phyloP scores from a whole-genome alignment of 768 basidiomycete species.

The Chalciporus chontae region DNA sequence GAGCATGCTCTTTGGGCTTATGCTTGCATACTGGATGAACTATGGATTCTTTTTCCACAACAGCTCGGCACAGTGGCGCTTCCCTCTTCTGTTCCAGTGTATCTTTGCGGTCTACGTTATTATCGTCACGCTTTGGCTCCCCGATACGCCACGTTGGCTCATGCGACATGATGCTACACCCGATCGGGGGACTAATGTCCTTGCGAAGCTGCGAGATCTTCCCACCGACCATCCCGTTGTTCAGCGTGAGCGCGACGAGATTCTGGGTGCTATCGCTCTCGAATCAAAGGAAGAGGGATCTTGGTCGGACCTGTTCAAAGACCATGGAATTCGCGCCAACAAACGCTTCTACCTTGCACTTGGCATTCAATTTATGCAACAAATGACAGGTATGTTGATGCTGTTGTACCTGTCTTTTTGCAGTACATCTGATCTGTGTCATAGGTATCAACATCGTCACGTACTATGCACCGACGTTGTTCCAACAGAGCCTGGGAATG shows the following conservation, averaged over 20 bases:
- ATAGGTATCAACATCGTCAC: conserved; percentile 9
- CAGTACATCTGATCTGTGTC: background rate
- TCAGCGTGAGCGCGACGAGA: conserved; percentile 1
- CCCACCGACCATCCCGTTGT: background rate
- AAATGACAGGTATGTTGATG: conserved; percentile 5
- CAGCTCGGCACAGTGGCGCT: conserved; percentile 11
- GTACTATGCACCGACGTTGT: conserved; percentile 8
- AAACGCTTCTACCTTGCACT: conserved; percentile 8
- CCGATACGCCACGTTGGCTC: conserved; percentile 6
- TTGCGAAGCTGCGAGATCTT: conserved; percentile 1
- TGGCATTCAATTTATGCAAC: conserved; percentile 11
- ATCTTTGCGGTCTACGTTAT: conserved; percentile 8
- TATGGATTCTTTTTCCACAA: conserved; percentile 13
- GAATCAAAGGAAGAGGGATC: conserved; percentile 4
- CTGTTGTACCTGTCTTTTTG: background rate
- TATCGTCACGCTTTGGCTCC: conserved; percentile 4
- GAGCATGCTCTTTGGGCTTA: conserved; percentile 12
- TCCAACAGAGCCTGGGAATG: conserved; percentile 8
- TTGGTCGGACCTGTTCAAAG: conserved; percentile 7
- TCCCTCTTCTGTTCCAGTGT: conserved; percentile 7
- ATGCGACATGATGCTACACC: conserved; percentile 3
- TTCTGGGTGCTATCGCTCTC: conserved; percentile 5
- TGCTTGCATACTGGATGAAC: conserved; percentile 16
- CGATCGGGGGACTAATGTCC: conserved; percentile 1
- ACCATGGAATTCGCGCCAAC: conserved; percentile 5